Evolutionary conservation across 768 basidiomycete species (phyloP), one percentile per base, ranked within the genome.

Genomic region (Russula griseocarnosa): DNA sequence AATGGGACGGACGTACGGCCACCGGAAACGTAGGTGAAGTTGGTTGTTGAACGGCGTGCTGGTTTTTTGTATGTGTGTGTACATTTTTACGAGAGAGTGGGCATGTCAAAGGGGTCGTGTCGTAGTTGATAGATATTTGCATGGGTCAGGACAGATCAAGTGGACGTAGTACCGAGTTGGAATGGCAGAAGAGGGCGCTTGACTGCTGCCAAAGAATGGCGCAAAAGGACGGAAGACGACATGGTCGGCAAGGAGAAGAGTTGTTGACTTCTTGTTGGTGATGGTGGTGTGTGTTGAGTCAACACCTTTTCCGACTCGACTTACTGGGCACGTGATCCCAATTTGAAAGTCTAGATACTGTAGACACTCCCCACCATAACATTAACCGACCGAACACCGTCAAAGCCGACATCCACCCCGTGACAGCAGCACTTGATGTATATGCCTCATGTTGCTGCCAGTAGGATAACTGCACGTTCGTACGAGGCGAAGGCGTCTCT

Each of bases 21-120:
- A 65, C 87, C 87, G 54, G 87, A 86, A 68, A 88, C 81, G 67
- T 88, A 87, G 63, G 71, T 70, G 52, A 65, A 69, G 44, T 64
- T 67, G 18, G 60, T 36, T 10, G 63, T 62, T 9, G 53, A 55
- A 28, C 56, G 56, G 18, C 62, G 57, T 22, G 66, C 68, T 67
- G 66, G 56, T 49, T 28, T 30, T 34, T 1, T 34, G 32, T 36
- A 11, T 51, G 14, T 70, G 67, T 20, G 74, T 69, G 55, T 75
- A 22, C 40, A 30, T 36, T 36, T 20, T 10, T 22, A n/a, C 3
- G 55, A 28, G 9, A 28, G 28, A 10, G 44, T 30, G 20, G 0
- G 16, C 13, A 28, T 47, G 28, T 42, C 7, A 20, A 44, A 44
- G 20, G 13, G 36, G 36, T 36, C 36, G 36, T 36, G 38, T 18